Percentiles rank a stretch among this genome's conserved stretches.
Evolutionary conservation across 1,284 basidiomycete species (phyloP).

Genomic region (Pulveroboletus sp.): DNA sequence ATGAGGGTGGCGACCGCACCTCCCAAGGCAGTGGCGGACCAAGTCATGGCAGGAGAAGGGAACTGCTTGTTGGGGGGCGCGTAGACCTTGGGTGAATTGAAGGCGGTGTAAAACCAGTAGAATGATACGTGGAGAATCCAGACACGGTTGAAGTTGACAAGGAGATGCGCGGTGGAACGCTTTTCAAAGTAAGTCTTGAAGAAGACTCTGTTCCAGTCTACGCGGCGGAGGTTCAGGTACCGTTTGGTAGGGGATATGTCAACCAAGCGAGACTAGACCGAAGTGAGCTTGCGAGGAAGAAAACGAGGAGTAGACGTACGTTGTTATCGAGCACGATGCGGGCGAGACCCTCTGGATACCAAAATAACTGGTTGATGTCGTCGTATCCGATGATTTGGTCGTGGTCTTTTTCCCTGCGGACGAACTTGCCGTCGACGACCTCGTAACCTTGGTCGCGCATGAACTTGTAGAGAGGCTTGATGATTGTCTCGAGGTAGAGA

Average conservation of each 20-base stretch:
- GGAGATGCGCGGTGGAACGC: constrained; percentile 86
- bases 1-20: constrained; percentile 88
- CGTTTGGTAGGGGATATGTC: constrained; percentile 89
- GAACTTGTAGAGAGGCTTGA: constrained; percentile 95
- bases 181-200: constrained; percentile 98
- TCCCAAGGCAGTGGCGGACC: constrained; percentile 91
- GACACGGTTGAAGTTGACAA: constrained; percentile 97
- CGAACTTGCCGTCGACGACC: constrained; percentile 93
- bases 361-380: constrained; percentile 99
- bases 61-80: constrained; percentile 59
- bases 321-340: constrained; percentile 89
- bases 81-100: constrained; percentile 95
- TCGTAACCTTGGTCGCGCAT: constrained; percentile 98
- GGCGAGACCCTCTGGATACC: constrained; percentile 98
- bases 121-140: constrained; percentile 92
- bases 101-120: constrained; percentile 95
- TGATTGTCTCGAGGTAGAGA: constrained; percentile 87
- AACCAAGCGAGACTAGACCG: constrained; percentile 77
- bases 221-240: constrained; percentile 86
- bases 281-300: constrained; percentile 5
- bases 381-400: constrained; percentile 97
- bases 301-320: constrained; percentile 44
- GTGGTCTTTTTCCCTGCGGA: constrained; percentile 93
- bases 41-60: constrained; percentile 79
- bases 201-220: constrained; percentile 91